Base-by-base conservation (phyloP, 2,329 filamentous ascomycete genomes). In the Paecilomyces variotii region DNA sequence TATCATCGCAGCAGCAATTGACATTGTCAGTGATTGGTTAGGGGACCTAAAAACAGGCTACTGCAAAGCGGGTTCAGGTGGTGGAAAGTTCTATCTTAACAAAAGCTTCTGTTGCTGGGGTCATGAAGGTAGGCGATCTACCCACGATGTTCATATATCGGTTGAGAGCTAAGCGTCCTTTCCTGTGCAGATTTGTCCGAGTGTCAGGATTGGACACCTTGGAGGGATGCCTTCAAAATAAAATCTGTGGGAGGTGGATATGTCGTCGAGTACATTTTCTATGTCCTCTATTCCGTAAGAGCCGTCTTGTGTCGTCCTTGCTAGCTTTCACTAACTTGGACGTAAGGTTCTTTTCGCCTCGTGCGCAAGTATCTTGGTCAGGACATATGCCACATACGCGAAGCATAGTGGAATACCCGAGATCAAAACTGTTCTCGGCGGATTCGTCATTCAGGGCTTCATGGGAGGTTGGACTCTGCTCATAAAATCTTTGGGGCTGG, bases 371-470 rank as follows among this genome's bases (percentile, higher is more conserved):
- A 71, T 92, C 56, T 78, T 97, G 57, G 92, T 97, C 12, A 85
- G 88, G 66, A 85, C 88, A 66, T 97, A 92, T 74, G 91, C 90
- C 26, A 80, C 89, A 4, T 90, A 96, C 74, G 93, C 93, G 54
- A 93, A 89, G 71, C 93, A 97, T 70, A 96, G 91, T 71, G 93
- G 93, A 75, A 97, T 99, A 65, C 91, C 93, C 4, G 93, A 99
- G 78, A 95, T 99, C 76, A 99, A 99, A 80, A 97, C 92, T 2
- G 85, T 99, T 7, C 78, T 99, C 57, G 93, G 93, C 49, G 93
- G 93, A 4, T 97, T 97, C 72, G 87, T 99, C 32, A 97, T 99
- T 61, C 84, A 87, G 61, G 84, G 87, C 60, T 96, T 97, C 67
- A 80, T 97, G 68, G 90, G 92, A 9, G 80, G 81, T 32, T 97